Conservation (phyloP, 768 basidiomycete species). For the Cytidiella melzeri region DNA sequence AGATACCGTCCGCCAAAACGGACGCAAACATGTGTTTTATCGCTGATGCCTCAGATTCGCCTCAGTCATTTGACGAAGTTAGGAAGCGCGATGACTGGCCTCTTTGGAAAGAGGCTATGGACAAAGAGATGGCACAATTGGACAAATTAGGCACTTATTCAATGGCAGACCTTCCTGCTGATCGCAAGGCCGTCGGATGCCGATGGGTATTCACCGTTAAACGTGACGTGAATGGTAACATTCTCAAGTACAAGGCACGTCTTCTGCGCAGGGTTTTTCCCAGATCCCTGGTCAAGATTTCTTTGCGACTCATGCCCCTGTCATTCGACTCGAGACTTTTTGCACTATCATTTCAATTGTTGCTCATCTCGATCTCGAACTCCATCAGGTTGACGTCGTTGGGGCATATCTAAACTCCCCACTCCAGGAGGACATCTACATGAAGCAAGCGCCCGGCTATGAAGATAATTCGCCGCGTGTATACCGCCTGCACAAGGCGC, state of each 20-base stretch:
- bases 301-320: conserved; percentile 30
- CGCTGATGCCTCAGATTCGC: too few species aligned
- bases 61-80: too few species aligned
- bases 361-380: conserved; percentile 11
- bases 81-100: too few species aligned
- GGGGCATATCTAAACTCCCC: too few species aligned
- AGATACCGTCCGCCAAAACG: conserved; percentile 13
- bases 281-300: too few species aligned
- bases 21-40: conserved; percentile 3
- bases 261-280: too few species aligned
- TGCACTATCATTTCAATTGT: conserved; percentile 20
- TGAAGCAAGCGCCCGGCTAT: conserved; percentile 21
- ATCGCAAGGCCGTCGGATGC: too few species aligned
- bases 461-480: conserved; percentile 10
- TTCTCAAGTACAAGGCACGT: conserved; percentile 31
- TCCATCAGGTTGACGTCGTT: conserved; percentile 17
- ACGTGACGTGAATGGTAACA: conserved; percentile 29
- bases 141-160: conserved; percentile 8
- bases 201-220: conserved; percentile 36
- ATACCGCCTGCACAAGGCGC: too few species aligned
- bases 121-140: too few species aligned
- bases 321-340: conserved; percentile 18
- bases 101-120: too few species aligned
- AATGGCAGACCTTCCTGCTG: conserved; percentile 18
- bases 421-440: conserved; percentile 26